Percentiles rank a stretch among this genome's conserved stretches.
These are phyloP conservation scores for Mycena capillaripes DNA, from an alignment of 768 basidiomycete species.

Conservation along the genomic window DNA sequence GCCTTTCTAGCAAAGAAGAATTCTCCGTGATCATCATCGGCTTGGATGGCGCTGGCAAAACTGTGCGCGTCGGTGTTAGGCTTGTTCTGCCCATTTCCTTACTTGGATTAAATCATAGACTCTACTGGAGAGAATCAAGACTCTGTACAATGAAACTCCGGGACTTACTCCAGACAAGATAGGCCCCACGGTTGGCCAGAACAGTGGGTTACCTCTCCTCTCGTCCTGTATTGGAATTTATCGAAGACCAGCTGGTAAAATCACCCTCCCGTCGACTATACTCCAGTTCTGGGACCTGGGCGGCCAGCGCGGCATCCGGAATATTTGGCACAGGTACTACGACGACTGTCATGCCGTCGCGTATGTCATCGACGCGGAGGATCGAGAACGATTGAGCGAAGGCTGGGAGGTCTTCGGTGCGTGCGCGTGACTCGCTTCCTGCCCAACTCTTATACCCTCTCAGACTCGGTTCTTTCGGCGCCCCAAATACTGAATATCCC, in stretches of 20 bases:
- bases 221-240: not conserved
- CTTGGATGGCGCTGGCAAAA: slow-evolving; percentile 93
- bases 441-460: slow-evolving; percentile 29
- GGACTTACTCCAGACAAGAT: slow-evolving; percentile 95
- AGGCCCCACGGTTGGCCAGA: slow-evolving; percentile 96
- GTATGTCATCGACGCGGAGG: slow-evolving; percentile 94
- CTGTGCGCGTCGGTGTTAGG: slow-evolving; percentile 59
- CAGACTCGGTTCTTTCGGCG: slow-evolving; percentile 88
- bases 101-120: slow-evolving; percentile 63
- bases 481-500: slow-evolving; percentile 94
- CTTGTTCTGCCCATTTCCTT: not conserved
- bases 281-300: slow-evolving; percentile 98
- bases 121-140: slow-evolving; percentile 94
- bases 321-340: slow-evolving; percentile 96
- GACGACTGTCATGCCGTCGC: slow-evolving; percentile 97
- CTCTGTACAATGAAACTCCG: slow-evolving; percentile 87
- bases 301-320: slow-evolving; percentile 93
- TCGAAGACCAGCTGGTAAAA: slow-evolving; percentile 81
- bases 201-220: slow-evolving; percentile 72
- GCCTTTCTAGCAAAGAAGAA: slow-evolving; percentile 76
- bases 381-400: slow-evolving; percentile 89
- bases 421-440: slow-evolving; percentile 43
- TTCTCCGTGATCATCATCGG: slow-evolving; percentile 97
- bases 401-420: slow-evolving; percentile 98
- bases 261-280: slow-evolving; percentile 92